Base-by-base conservation (phyloP, 257 asterid species). In the Solanum verrucosum region DNA sequence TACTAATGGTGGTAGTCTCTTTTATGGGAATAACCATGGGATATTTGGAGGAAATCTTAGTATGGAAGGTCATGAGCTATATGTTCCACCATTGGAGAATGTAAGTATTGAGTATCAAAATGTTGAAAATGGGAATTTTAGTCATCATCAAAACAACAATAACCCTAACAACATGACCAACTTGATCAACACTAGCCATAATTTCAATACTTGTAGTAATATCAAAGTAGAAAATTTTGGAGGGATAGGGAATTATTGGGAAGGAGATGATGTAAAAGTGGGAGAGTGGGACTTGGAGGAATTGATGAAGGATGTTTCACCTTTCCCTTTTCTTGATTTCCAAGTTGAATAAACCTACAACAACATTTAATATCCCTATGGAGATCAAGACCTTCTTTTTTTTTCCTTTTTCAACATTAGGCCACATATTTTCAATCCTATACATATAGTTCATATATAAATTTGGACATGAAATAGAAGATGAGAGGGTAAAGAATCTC, bases 241-340 rank as follows among this genome's bases (percentile, higher is more conserved):
- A 63, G 91, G 90, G 25, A 87, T 90, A 56, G 95, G 91, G 88
- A 91, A 92, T 87, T 93, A 89, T 78, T 94, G 94, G 90, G 95
- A 92, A 52, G 93, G 87, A 78, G 92, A 90, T 78, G 90, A 90
- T 49, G 20, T 88, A 34, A 91, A 90, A 91, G 89, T 87, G 35
- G 95, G 90, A 60, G 97, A 93, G 85, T 94, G 94, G 95, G 93
- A 92, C 83, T 91, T 94, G 86, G 95, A 93, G 84, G 97, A 93
- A 68, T 88, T 93, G 89, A 94, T 94, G 97, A 92, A 91, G 83
- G 95, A 93, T 92, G 93, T 89, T 87, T 88, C 94, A 13, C 88
- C 93, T n/a, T 91, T 91, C 75, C 94, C 97, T 78, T 90, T 91
- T 67, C 91, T 90, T 75, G 91, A 93, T 89, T 92, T 89, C 65